Conservation (phyloP, 495 filamentous ascomycete genomes). For the Barbatosphaeria neglecta region DNA sequence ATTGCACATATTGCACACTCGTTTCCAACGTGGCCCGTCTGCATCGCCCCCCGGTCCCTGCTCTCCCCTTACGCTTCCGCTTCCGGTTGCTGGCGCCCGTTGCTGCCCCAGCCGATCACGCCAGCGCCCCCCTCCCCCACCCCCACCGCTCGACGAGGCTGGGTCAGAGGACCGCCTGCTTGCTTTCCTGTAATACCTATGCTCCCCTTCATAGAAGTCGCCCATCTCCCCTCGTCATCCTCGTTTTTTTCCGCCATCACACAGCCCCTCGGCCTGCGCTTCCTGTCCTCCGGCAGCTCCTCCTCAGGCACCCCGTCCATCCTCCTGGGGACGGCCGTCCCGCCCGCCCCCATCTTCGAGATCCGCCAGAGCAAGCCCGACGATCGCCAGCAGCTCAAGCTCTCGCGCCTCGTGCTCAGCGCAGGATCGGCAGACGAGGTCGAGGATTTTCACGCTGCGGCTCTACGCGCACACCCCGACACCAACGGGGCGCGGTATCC, state of each 20-base stretch:
- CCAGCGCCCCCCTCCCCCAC: background rate
- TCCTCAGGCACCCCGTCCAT: conserved; percentile 21
- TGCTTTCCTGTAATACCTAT: conserved; percentile 14
- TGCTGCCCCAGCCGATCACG: background rate
- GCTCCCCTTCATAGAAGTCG: conserved; percentile 45
- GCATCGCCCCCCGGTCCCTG: background rate
- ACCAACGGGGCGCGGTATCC: background rate
- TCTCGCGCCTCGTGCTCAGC: conserved; percentile 26
- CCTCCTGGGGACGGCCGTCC: conserved; percentile 14
- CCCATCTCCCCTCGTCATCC: conserved; percentile 62
- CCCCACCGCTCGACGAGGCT: background rate
- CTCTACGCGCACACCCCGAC: conserved; percentile 25
- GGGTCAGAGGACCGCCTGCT: conserved; percentile 7
- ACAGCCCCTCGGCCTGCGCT: conserved; percentile 65
- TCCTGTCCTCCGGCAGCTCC: conserved; percentile 30
- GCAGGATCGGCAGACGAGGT: conserved; percentile 28
- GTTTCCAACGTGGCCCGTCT: background rate
- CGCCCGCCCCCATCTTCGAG: conserved; percentile 23
- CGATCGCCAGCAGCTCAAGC: conserved; percentile 15
- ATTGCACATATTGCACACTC: no score
- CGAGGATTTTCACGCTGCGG: conserved; percentile 29
- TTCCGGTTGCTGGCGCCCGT: background rate
- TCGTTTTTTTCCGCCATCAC: conserved; percentile 72
- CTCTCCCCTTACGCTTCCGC: no score
- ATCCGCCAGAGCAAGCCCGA: conserved; percentile 19